Conservation (phyloP, 345 rosid species). For the Bruguiera gymnorhiza region DNA sequence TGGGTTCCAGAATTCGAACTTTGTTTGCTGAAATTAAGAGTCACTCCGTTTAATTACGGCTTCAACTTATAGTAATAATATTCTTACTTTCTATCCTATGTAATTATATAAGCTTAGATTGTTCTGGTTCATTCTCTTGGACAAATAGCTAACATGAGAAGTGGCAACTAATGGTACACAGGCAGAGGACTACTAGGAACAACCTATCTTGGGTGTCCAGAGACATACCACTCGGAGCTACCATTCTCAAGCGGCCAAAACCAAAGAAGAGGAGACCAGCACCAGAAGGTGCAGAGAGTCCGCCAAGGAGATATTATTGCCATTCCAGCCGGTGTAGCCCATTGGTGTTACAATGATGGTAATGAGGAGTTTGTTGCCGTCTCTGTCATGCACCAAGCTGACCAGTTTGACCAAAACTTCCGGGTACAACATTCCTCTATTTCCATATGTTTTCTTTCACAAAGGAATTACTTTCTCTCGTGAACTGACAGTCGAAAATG, state of each 20-base stretch:
- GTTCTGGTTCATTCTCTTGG: background rate
- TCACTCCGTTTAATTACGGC: no score
- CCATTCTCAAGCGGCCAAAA: background rate
- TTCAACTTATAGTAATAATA: no score
- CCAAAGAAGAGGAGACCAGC: constrained; percentile 22
- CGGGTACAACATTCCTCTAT: background rate
- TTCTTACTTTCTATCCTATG: no score
- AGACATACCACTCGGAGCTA: constrained; percentile 26
- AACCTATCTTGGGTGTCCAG: constrained; percentile 32
- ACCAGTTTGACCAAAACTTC: constrained; percentile 33
- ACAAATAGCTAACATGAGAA: background rate
- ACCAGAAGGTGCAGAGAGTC: constrained; percentile 35
- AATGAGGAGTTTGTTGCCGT: constrained; percentile 29
- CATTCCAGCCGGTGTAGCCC: constrained; percentile 27
- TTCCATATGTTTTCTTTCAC: background rate
- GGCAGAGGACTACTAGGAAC: constrained; percentile 25
- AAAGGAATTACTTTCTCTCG: background rate
- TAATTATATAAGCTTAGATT: no score
- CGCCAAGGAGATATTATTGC: constrained; percentile 35
- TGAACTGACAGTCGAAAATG: background rate
- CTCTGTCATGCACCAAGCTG: constrained; percentile 22
- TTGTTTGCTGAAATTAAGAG: no score
- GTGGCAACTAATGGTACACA: constrained; percentile 5
- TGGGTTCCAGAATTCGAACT: no score
- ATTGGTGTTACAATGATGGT: constrained; percentile 41